Percentiles rank a stretch among this genome's conserved stretches.
phyloP scores from a whole-genome alignment of 1,284 basidiomycete species.

The Leucocoprinus gongylophorus region DNA sequence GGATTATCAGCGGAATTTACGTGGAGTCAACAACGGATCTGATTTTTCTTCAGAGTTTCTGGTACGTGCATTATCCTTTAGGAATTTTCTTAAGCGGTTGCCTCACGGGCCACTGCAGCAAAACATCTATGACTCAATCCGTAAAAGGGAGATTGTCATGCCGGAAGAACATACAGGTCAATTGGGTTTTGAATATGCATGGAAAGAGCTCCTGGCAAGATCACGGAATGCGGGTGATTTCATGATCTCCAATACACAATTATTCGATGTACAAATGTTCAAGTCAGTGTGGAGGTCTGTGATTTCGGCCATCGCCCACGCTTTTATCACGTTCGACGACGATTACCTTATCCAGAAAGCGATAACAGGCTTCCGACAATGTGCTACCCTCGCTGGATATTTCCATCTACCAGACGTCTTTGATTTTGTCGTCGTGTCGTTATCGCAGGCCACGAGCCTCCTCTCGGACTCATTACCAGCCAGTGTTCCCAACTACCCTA shows the following conservation, averaged over 20 bases:
- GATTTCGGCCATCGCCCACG: constrained; percentile 85
- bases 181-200: constrained; percentile 97
- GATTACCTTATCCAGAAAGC: constrained; percentile 94
- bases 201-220: constrained; percentile 90
- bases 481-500: constrained; percentile 79
- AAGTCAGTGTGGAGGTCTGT: constrained; percentile 86
- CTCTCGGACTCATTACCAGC: constrained; percentile 67
- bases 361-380: constrained; percentile 94
- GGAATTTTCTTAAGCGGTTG: no score
- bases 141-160: constrained; percentile 93
- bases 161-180: constrained; percentile 97
- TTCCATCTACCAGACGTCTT: constrained; percentile 93
- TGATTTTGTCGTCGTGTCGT: constrained; percentile 90
- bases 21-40: constrained; percentile 85
- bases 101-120: constrained; percentile 42
- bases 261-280: constrained; percentile 94
- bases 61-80: constrained; percentile 36
- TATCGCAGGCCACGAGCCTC: constrained; percentile 83
- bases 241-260: constrained; percentile 69
- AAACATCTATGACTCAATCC: constrained; percentile 90
- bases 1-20: constrained; percentile 89
- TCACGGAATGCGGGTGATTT: constrained; percentile 75
- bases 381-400: constrained; percentile 86
- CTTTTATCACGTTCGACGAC: constrained; percentile 94
- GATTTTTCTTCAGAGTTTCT: constrained; percentile 87